A percentile compares a stretch with the other conserved stretches of the same genome.
These are phyloP conservation scores for Histomonas meleagridis DNA, from an alignment of 208 protist genomes.

Conservation along the genomic window DNA sequence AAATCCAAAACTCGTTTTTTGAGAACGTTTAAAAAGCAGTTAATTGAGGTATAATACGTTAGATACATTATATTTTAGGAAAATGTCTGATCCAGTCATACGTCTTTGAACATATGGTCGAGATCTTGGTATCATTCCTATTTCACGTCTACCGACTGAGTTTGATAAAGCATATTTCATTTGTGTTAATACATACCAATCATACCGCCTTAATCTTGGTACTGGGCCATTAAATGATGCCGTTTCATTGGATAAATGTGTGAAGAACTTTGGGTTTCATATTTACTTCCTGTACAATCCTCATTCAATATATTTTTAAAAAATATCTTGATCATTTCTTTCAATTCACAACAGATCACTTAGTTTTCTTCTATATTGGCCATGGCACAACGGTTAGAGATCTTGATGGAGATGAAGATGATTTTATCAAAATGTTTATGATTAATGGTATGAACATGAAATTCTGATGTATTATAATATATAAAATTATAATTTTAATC, in stretches of 20 bases:
- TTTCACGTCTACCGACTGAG: not conserved
- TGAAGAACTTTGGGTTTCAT: not conserved
- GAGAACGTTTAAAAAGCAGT: too few species aligned
- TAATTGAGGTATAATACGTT: too few species aligned
- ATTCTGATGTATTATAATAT: too few species aligned
- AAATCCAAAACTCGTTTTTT: too few species aligned
- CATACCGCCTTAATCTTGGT: not conserved
- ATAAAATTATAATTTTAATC: too few species aligned
- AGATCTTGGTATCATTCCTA: too few species aligned
- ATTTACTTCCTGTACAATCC: not conserved
- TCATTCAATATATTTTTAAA: not conserved
- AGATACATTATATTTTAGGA: too few species aligned
- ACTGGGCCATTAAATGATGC: not conserved
- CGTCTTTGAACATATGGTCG: too few species aligned
- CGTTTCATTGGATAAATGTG: not conserved
- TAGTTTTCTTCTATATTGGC: constrained; percentile 1
- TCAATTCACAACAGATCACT: not conserved
- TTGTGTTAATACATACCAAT: not conserved
- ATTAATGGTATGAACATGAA: too few species aligned
- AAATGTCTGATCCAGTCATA: too few species aligned
- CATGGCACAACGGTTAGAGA: not conserved
- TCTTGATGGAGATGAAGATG: not conserved
- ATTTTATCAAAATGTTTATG: too few species aligned
- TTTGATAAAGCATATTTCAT: not conserved
- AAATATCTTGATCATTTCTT: not conserved